phyloP scores from a whole-genome alignment of 2,329 filamentous ascomycete species.

The Fusarium burgessii region DNA sequence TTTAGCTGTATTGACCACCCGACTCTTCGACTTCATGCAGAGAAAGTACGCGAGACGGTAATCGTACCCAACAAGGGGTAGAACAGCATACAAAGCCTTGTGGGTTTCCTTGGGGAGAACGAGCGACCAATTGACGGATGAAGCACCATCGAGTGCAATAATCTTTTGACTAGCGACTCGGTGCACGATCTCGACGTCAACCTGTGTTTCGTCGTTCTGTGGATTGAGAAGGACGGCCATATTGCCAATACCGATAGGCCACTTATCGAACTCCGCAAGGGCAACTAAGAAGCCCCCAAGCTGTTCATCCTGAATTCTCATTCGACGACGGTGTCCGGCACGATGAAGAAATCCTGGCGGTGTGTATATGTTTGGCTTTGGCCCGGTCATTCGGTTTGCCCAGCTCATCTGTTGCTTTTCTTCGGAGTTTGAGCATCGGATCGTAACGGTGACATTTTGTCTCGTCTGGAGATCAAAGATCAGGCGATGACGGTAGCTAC shows the following conservation, averaged over 20 bases:
- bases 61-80: not conserved
- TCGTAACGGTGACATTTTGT: not conserved
- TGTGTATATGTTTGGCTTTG: not conserved
- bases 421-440: not conserved
- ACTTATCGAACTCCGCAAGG: not conserved
- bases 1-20: not conserved
- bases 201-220: not conserved
- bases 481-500: not conserved
- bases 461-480: not conserved
- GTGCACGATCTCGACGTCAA: not conserved
- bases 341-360: not conserved
- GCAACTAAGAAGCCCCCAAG: not conserved
- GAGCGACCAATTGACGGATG: not conserved
- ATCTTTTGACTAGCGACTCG: not conserved
- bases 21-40: not conserved
- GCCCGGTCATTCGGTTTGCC: not conserved
- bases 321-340: not conserved
- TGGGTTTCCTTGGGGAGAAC: not conserved
- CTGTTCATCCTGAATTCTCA: not conserved
- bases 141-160: not conserved
- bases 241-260: not conserved
- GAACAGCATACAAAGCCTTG: not conserved
- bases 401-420: not conserved
- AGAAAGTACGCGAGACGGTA: not conserved
- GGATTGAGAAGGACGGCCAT: not conserved